Evolutionary conservation across 768 basidiomycete genomes (phyloP), one percentile per base, ranked within the genome.

Genomic region (Boletus rubescentipes): DNA sequence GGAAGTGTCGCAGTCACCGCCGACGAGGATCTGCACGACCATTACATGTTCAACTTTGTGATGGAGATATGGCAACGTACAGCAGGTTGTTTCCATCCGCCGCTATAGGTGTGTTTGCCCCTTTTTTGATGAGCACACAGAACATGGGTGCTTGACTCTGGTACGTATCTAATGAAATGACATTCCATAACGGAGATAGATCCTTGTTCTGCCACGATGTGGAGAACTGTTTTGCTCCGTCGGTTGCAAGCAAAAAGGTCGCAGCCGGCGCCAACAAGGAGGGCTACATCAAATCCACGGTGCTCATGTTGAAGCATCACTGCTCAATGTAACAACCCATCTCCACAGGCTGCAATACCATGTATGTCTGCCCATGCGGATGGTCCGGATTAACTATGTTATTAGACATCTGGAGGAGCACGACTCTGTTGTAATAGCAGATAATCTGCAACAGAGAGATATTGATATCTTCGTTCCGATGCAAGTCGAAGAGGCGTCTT

Each of bases 401-500:
- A n/a, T n/a, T n/a, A 26, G 12, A 15, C 5, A 8, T 9, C 5
- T 14, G 5, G 5, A 15, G 1, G 47, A 54, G 26, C 11, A 2
- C 9, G 11, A 12, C 5, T 15, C 3, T 26, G 26, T 30, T 21
- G 29, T 37, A 18, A 30, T 3, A 58, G 42, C 3, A 58, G 14
- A 40, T 23, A 40, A 14, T 49, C 30, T 1, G 46, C 42, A 5
- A 57, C 2, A 14, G 30, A 18, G 21, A 29, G 8, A 31, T 14
- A 18, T 2, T 4, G 8, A 31, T 14, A 18, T 2, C 3, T 23
- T n/a, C 14, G 41, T 14, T 45, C 15, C 32, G 60, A 34, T 1
- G 57, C 62, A 11, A 48, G 5, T 0, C 57, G 32, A 7, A 64
- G 39, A 9, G 62, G 23, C 10, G 59, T 49, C 14, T 36, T 35